Evolutionary conservation across 176 grass and related monocot species (phyloP), one percentile per base, ranked within the genome.

Genomic region (Phoenix dactylifera): DNA sequence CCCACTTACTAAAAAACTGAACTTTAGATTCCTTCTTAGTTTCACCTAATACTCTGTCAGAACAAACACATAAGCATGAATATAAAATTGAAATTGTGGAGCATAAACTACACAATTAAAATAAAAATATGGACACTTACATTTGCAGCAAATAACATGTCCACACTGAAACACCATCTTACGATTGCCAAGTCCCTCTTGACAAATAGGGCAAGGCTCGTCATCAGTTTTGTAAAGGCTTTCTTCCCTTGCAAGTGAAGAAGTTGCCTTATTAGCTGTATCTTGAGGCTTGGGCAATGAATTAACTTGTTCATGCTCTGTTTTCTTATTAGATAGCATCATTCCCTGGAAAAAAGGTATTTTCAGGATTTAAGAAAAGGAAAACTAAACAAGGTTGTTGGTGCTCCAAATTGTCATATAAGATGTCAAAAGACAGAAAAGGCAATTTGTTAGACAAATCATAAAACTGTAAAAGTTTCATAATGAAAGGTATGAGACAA

Each of bases 161-260:
- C 92, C 86, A 65, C 92, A 96, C 35, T 88, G 86, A 75, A 96
- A 96, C 49, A 90, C 80, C 86, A 90, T 96, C 74, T 96, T 96
- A 35, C 81, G 80, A 58, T 88, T 73, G 52, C 83, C 71, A 77
- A 82, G 54, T 57, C 74, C 90, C 78, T 96, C 92, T 57, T 89
- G 86, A 67, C 92, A 96, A 74, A 96, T 62, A 20, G 92, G 86
- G 65, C 92, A 96, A 57, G 75, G 72, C 65, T 90, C 86, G 62
- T 85, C 70, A 72, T 60, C 65, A 53, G 74, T 73, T 50, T 77
- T 82, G 67, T 60, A 59, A 53, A 50, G 44, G 23, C 23, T 72
- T 72, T 80, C 74, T 75, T 54, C 72, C 55, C 61, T 75, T 58
- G 17, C 20, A 58, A 60, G 24, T 7, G 67, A 64, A 64, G 60